Conservation (phyloP, 306 rosid species). For the Bauhinia variegata region DNA sequence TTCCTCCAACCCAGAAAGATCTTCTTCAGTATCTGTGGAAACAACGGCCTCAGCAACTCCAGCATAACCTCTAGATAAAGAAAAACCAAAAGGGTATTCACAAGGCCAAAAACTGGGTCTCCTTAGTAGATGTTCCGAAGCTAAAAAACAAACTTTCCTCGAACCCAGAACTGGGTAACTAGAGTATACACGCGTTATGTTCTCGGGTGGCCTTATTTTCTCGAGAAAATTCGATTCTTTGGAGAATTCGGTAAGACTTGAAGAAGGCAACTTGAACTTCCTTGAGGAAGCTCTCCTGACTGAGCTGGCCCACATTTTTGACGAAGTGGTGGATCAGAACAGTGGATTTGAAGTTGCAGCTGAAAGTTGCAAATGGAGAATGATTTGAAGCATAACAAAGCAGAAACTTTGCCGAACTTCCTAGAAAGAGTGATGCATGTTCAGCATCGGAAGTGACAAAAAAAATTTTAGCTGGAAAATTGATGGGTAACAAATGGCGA, state of each 20-base stretch:
- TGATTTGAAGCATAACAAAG: conserved; percentile 15
- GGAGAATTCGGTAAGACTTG: conserved; percentile 27
- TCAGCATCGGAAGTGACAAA: background rate
- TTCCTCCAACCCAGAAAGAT: conserved; percentile 61
- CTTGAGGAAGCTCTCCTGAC: conserved; percentile 55
- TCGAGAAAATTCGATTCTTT: conserved; percentile 33
- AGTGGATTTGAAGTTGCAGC: conserved; percentile 18
- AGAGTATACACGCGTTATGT: conserved; percentile 16
- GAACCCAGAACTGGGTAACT: conserved; percentile 25
- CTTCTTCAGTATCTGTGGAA: conserved; percentile 67
- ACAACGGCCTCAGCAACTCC: conserved; percentile 73
- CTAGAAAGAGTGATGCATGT: background rate
- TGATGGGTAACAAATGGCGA: background rate
- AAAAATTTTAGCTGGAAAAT: background rate
- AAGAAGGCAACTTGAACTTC: conserved; percentile 30
- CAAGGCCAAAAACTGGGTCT: conserved; percentile 40
- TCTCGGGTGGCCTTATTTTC: conserved; percentile 27
- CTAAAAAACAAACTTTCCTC: conserved; percentile 21
- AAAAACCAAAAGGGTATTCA: conserved; percentile 32
- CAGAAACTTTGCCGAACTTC: background rate
- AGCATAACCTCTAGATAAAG: conserved; percentile 50
- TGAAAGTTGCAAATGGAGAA: conserved; percentile 15
- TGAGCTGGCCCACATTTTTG: conserved; percentile 65
- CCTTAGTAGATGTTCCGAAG: conserved; percentile 35
- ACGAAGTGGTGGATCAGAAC: background rate